Percentiles rank a stretch among this genome's conserved stretches.
phyloP scores from a whole-genome alignment of 2,329 filamentous ascomycete species.

The Bipolaris cookei region DNA sequence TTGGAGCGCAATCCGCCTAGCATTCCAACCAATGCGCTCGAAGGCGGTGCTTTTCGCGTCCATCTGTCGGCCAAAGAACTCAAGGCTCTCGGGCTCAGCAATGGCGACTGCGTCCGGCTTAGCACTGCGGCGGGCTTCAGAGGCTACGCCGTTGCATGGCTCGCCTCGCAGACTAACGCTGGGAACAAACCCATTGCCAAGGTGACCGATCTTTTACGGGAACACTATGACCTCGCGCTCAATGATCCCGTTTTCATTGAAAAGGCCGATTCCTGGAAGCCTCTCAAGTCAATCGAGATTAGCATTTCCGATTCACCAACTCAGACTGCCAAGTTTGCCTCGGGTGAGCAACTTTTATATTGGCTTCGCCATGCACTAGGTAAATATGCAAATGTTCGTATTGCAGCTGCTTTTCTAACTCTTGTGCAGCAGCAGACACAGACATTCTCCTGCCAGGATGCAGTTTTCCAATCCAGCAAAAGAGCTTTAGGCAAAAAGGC shows the following conservation, averaged over 20 bases:
- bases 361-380: slow-evolving; percentile 43
- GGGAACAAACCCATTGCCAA: slow-evolving; percentile 55
- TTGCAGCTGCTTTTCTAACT: slow-evolving; percentile 13
- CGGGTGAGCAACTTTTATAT: slow-evolving; percentile 37
- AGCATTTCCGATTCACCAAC: slow-evolving; percentile 29
- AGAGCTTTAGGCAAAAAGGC: slow-evolving; percentile 57
- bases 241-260: slow-evolving; percentile 62
- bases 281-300: slow-evolving; percentile 41
- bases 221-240: slow-evolving; percentile 73
- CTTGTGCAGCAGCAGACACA: slow-evolving; percentile 58
- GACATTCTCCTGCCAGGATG: slow-evolving; percentile 75
- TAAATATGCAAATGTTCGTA: slow-evolving; percentile 20
- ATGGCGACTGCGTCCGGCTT: slow-evolving; percentile 66
- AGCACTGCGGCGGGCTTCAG: slow-evolving; percentile 51
- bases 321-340: slow-evolving; percentile 27
- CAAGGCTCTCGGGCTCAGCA: slow-evolving; percentile 59
- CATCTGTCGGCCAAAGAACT: slow-evolving; percentile 64
- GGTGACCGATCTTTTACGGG: slow-evolving; percentile 75
- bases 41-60: slow-evolving; percentile 65
- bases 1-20: slow-evolving; percentile 55
- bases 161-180: slow-evolving; percentile 55
- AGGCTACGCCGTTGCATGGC: slow-evolving; percentile 69
- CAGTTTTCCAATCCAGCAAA: slow-evolving; percentile 65
- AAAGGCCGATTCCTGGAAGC: slow-evolving; percentile 49
- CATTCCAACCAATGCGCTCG: slow-evolving; percentile 56